Conservation (phyloP, 352 stramenopile genomes). For the Halophytophthora polymorphica region DNA sequence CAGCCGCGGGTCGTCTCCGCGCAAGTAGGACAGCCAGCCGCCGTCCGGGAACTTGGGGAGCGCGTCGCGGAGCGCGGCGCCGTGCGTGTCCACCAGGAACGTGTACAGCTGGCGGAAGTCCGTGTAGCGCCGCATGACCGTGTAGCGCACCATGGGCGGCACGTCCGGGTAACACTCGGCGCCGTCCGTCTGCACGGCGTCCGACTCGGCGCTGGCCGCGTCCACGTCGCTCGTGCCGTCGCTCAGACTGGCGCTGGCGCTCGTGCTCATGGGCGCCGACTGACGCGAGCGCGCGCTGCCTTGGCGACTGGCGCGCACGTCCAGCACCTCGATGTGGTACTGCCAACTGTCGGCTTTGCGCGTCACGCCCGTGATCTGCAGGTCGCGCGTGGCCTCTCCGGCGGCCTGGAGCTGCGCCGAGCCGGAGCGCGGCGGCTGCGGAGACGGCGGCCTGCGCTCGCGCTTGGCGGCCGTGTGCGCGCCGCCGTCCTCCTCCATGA, state of each 20-base stretch:
- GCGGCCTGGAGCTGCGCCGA: constrained; percentile 8
- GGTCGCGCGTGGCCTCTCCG: constrained; percentile 40
- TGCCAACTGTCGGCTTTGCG: constrained; percentile 65
- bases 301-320: constrained; percentile 40
- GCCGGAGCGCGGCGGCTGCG: constrained; percentile 6
- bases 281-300: constrained; percentile 9
- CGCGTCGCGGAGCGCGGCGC: constrained; percentile 34
- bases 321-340: constrained; percentile 80
- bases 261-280: constrained; percentile 1
- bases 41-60: constrained; percentile 71
- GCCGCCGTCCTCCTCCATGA: background rate
- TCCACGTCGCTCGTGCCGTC: constrained; percentile 4
- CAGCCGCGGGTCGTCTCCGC: constrained; percentile 68
- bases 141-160: constrained; percentile 74
- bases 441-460: constrained; percentile 5
- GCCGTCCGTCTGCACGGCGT: constrained; percentile 1
- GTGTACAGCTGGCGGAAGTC: constrained; percentile 70
- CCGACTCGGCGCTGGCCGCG: constrained; percentile 3
- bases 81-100: constrained; percentile 51
- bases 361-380: constrained; percentile 72
- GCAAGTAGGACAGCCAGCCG: constrained; percentile 66
- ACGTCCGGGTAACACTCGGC: constrained; percentile 31
- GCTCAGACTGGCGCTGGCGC: background rate
- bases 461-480: constrained; percentile 12
- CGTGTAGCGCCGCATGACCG: constrained; percentile 75